Evolutionary conservation across 768 basidiomycete species (phyloP).

Genomic region (Suillus placidus): DNA sequence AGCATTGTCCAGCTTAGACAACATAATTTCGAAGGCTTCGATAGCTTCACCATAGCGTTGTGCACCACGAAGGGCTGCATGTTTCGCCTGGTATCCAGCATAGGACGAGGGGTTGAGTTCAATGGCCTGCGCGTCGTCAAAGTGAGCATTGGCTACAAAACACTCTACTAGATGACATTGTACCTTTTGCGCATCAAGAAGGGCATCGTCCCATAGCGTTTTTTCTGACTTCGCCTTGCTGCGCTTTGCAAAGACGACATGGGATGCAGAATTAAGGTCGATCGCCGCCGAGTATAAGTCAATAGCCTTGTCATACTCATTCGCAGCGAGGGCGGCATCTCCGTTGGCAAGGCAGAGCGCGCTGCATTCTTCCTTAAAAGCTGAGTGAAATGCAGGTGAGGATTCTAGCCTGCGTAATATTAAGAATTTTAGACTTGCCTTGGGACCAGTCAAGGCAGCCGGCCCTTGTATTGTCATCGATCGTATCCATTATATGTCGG

Average conservation of each 20-base stretch:
- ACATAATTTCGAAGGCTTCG: not conserved
- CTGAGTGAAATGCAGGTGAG: not conserved
- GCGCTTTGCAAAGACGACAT: not conserved
- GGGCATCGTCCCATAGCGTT: not conserved
- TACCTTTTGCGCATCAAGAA: not conserved
- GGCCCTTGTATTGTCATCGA: not conserved
- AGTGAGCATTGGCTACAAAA: not conserved
- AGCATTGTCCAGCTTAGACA: not conserved
- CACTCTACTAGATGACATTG: not conserved
- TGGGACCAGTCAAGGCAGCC: not conserved
- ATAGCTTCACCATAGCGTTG: not conserved
- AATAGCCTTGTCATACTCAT: not conserved
- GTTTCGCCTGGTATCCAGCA: not conserved
- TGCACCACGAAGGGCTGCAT: not conserved
- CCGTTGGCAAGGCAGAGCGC: not conserved
- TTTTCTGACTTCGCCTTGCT: not conserved
- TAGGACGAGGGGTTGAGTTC: not conserved
- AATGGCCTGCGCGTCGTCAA: not conserved
- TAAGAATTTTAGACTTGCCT: not conserved
- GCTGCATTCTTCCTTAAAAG: not conserved
- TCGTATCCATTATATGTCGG: not conserved
- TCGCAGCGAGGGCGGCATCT: not conserved
- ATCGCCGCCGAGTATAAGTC: not conserved
- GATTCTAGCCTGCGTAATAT: not conserved
- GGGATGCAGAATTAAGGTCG: not conserved